These are phyloP conservation scores for Coniosporium tulheliwenetii DNA, from an alignment of 2,329 filamentous ascomycete genomes.

Conservation along the genomic window DNA sequence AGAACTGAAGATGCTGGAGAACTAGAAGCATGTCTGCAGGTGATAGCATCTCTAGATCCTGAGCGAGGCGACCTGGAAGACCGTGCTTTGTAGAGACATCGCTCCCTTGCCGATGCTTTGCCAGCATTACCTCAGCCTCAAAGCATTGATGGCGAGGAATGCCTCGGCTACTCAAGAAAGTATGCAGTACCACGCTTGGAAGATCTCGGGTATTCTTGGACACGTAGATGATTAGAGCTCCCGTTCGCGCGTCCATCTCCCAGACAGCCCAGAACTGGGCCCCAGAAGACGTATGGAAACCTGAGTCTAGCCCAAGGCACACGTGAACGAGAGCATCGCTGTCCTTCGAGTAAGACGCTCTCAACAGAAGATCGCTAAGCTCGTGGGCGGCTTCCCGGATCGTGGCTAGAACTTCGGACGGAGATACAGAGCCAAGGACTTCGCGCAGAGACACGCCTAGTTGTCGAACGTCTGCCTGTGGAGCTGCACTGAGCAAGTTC, in stretches of 20 bases:
- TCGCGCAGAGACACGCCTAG: conserved; percentile 9
- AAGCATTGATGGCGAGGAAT: conserved; percentile 23
- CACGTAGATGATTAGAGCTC: conserved; percentile 22
- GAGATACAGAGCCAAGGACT: conserved; percentile 8
- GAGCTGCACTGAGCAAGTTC: conserved; percentile 22
- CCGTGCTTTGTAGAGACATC: too few relatives aligned
- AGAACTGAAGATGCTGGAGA: conserved; percentile 20
- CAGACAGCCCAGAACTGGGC: conserved; percentile 10
- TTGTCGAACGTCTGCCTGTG: conserved; percentile 16
- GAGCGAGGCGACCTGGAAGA: conserved; percentile 19
- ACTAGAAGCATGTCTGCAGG: conserved; percentile 24
- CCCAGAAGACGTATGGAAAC: conserved; percentile 7
- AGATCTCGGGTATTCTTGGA: conserved; percentile 29
- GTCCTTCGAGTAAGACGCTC: conserved; percentile 1
- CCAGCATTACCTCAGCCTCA: conserved; percentile 15
- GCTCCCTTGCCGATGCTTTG: too few relatives aligned
- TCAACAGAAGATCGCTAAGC: conserved; percentile 6
- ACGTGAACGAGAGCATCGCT: conserved; percentile 6
- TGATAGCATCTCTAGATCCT: conserved; percentile 26
- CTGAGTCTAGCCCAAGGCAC: conserved; percentile 10
- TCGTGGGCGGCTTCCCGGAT: conserved; percentile 3
- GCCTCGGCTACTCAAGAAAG: conserved; percentile 27
- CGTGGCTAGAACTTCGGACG: background rate
- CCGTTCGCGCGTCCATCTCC: conserved; percentile 6
- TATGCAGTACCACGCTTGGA: conserved; percentile 26